Percentiles rank a stretch among this genome's conserved stretches.
phyloP scores from a whole-genome alignment of 108 stramenopile genomes.

The Chaetoceros tenuissimus region DNA sequence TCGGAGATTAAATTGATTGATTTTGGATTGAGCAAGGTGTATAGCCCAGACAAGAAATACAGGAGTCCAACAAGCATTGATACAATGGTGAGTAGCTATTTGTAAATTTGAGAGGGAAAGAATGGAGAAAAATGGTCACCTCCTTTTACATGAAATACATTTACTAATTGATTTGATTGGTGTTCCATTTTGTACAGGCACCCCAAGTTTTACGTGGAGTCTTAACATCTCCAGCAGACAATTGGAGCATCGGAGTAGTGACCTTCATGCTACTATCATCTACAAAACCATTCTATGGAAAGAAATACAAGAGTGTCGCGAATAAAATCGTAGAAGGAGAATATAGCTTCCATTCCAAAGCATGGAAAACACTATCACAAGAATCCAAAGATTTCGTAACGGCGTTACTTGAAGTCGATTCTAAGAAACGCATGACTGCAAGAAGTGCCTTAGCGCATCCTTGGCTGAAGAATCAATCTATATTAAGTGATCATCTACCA shows the following conservation, averaged over 20 bases:
- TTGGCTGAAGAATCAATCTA: slow-evolving; percentile 45
- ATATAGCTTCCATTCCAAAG: slow-evolving; percentile 35
- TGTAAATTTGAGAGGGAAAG: no score
- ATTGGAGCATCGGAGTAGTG: slow-evolving; percentile 56
- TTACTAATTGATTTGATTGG: no score
- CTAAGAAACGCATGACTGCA: slow-evolving; percentile 39
- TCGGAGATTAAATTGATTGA: slow-evolving; percentile 61
- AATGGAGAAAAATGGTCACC: no score
- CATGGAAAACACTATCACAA: slow-evolving; percentile 21
- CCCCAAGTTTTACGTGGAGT: slow-evolving; percentile 48
- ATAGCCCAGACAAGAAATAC: slow-evolving; percentile 12
- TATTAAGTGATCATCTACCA: slow-evolving; percentile 12
- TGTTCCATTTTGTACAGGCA: slow-evolving; percentile 12
- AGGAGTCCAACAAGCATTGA: no score
- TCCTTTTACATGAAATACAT: no score
- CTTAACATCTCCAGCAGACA: slow-evolving; percentile 39
- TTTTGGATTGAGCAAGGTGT: slow-evolving; percentile 71
- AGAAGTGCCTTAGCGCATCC: slow-evolving; percentile 28
- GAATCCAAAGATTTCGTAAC: slow-evolving; percentile 53
- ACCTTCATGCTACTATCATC: slow-evolving; percentile 48
- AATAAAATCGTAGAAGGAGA: slow-evolving; percentile 46
- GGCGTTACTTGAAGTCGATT: slow-evolving; percentile 56
- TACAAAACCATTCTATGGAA: slow-evolving; percentile 56
- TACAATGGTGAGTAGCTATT: no score
- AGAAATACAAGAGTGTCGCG: slow-evolving; percentile 30